A percentile compares a stretch with the other conserved stretches of the same genome.
phyloP scores from a whole-genome alignment of 371 early-diverging fungal genomes.

The Zancudomyces culisetae region DNA sequence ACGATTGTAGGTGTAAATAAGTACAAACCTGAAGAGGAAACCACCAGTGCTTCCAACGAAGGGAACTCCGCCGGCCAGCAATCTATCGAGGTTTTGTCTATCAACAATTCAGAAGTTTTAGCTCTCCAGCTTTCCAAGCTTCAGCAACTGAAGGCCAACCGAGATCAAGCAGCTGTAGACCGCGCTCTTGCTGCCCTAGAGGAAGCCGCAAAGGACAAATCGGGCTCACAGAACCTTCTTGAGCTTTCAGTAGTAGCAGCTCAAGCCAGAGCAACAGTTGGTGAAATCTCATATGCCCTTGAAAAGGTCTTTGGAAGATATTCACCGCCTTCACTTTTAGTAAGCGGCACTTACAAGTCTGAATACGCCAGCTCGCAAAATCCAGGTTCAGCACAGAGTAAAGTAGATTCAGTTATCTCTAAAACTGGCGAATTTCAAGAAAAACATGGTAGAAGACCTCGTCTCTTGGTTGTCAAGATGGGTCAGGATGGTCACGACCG shows the following conservation, averaged over 20 bases:
- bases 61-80: slow-evolving; percentile 25
- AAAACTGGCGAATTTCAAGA: slow-evolving; percentile 33
- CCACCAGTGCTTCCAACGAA: background rate
- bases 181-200: slow-evolving; percentile 30
- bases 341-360: slow-evolving; percentile 63
- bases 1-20: slow-evolving; percentile 77
- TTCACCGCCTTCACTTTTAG: slow-evolving; percentile 48
- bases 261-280: slow-evolving; percentile 53
- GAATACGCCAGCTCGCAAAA: slow-evolving; percentile 42
- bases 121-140: slow-evolving; percentile 38
- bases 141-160: slow-evolving; percentile 24
- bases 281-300: slow-evolving; percentile 60
- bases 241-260: slow-evolving; percentile 39
- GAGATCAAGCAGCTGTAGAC: slow-evolving; percentile 24
- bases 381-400: slow-evolving; percentile 9
- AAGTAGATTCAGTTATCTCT: slow-evolving; percentile 37
- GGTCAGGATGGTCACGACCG: slow-evolving; percentile 84
- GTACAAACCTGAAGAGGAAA: slow-evolving; percentile 36
- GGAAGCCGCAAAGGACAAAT: slow-evolving; percentile 39
- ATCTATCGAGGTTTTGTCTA: slow-evolving; percentile 49
- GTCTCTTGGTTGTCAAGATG: slow-evolving; percentile 71
- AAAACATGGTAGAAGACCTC: slow-evolving; percentile 55
- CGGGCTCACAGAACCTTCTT: slow-evolving; percentile 45
- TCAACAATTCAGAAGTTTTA: slow-evolving; percentile 56
- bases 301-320: slow-evolving; percentile 67